Percentiles rank a stretch among this genome's conserved stretches.
Conservation (phyloP, 352 stramenopile species). For the Globisporangium sylvaticum region DNA sequence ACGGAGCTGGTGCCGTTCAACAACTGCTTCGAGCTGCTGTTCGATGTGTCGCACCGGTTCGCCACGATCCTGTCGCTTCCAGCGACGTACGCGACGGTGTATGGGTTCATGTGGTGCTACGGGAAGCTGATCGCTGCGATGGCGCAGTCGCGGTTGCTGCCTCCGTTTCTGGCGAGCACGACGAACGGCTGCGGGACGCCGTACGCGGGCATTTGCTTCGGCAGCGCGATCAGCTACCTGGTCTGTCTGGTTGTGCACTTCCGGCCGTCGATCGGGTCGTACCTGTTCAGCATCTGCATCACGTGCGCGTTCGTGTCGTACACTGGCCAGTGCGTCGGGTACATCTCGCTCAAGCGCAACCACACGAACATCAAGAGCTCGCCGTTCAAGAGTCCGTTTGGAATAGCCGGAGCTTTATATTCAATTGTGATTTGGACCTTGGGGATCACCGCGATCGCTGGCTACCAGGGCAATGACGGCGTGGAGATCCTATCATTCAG, state of each 20-base stretch:
- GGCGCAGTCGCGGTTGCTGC: constrained; percentile 37
- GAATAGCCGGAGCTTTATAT: constrained; percentile 17
- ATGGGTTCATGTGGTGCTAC: constrained; percentile 56
- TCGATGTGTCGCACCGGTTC: neutral
- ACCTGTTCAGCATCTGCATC: constrained; percentile 8
- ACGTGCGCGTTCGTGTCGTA: constrained; percentile 19
- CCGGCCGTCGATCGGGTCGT: neutral
- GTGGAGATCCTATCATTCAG: constrained; percentile 6
- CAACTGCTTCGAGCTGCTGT: constrained; percentile 29
- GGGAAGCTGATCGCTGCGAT: constrained; percentile 48
- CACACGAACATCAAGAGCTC: constrained; percentile 26
- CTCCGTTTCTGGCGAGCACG: constrained; percentile 23
- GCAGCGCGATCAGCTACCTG: constrained; percentile 25
- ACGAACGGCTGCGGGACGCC: constrained; percentile 15
- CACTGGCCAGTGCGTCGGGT: constrained; percentile 21
- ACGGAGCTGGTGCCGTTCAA: constrained; percentile 28
- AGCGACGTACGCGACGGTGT: constrained; percentile 47
- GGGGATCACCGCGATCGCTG: constrained; percentile 7
- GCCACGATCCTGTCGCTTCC: constrained; percentile 40
- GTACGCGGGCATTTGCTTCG: constrained; percentile 23
- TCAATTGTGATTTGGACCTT: constrained; percentile 19
- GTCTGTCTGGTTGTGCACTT: constrained; percentile 27
- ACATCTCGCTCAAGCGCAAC: constrained; percentile 21
- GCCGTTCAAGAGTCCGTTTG: constrained; percentile 19
- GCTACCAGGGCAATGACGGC: constrained; percentile 15